These are phyloP conservation scores for Carex scoparia DNA, from an alignment of 176 grass and related monocot species.

Conservation along the genomic window DNA sequence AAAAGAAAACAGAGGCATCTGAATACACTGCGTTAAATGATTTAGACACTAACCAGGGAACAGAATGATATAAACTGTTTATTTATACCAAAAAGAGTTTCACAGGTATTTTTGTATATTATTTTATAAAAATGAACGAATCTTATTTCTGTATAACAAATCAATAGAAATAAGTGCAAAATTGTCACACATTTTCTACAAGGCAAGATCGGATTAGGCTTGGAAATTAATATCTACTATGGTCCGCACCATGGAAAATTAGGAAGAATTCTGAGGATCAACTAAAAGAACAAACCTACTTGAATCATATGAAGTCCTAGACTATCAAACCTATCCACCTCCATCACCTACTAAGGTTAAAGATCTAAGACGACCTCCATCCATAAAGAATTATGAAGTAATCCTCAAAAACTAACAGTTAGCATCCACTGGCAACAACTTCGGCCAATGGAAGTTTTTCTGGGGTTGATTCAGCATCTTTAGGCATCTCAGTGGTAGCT, in stretches of 20 bases:
- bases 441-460: neutral
- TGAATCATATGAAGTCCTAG: neutral
- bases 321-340: constrained; percentile 13
- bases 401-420: neutral
- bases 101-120: neutral
- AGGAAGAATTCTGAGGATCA: neutral
- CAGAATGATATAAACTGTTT: neutral
- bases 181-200: neutral
- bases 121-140: neutral
- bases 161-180: neutral
- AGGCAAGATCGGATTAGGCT: neutral
- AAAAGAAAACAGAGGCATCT: neutral
- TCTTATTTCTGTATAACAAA: neutral
- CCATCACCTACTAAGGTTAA: neutral
- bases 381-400: neutral
- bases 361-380: neutral
- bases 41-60: neutral
- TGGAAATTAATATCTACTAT: neutral
- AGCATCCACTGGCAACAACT: neutral
- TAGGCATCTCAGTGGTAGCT: neutral
- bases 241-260: neutral
- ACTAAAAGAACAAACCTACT: neutral
- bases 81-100: neutral
- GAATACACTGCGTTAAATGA: neutral
- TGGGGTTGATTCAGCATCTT: neutral